Evolutionary conservation across 257 asterid species (phyloP).

Genomic region (Paulownia fortunei): DNA sequence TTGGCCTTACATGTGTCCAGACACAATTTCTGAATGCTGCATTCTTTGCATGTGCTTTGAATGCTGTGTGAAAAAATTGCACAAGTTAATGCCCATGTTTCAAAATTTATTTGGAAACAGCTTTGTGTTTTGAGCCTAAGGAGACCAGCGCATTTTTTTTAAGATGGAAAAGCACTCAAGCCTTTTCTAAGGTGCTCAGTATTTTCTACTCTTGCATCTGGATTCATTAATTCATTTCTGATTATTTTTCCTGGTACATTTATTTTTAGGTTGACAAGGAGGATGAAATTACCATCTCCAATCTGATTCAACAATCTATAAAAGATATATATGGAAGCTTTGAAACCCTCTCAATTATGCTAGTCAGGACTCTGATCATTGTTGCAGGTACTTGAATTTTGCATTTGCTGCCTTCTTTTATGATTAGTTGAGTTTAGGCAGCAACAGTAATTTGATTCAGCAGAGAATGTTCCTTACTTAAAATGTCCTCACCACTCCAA

Average conservation of each 20-base stretch:
- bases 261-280: background rate
- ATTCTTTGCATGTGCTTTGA: background rate
- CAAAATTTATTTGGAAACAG: background rate
- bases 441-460: background rate
- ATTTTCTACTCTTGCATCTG: conserved; percentile 7
- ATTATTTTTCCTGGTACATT: background rate
- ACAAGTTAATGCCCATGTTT: background rate
- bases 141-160: background rate
- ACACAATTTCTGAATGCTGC: background rate
- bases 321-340: too few relatives aligned
- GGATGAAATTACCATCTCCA: background rate
- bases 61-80: background rate
- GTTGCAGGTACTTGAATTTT: background rate
- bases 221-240: background rate
- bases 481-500: background rate
- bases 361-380: background rate
- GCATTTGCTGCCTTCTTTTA: background rate
- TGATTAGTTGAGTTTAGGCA: background rate
- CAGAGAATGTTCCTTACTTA: background rate
- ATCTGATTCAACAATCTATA: background rate
- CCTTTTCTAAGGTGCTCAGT: conserved; percentile 4
- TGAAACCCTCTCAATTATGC: background rate
- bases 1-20: background rate
- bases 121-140: background rate
- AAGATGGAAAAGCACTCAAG: background rate